Conservation (phyloP, 495 filamentous ascomycete species). For the Penicillium subrubescens region DNA sequence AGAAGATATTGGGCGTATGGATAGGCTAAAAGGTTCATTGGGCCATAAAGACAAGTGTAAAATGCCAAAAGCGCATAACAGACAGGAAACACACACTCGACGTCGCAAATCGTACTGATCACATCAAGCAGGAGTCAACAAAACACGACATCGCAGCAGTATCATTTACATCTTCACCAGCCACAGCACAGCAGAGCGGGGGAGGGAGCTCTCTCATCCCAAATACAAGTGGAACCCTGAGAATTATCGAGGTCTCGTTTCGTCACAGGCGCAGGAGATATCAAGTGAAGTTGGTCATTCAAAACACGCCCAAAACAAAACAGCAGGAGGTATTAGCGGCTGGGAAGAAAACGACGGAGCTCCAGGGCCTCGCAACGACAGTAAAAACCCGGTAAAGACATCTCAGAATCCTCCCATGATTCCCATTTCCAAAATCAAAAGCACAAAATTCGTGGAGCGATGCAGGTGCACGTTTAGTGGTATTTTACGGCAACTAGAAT, state of each 20-base stretch:
- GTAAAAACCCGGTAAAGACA: constrained; percentile 32
- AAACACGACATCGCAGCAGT: constrained; percentile 41
- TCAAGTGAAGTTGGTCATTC: constrained; percentile 45
- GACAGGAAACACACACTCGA: background rate
- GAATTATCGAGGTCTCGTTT: constrained; percentile 26
- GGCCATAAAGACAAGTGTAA: background rate
- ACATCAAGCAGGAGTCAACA: constrained; percentile 10
- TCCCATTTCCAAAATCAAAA: constrained; percentile 31
- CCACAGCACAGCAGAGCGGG: constrained; percentile 32
- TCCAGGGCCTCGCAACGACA: constrained; percentile 36
- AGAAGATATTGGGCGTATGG: background rate
- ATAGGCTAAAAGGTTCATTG: background rate
- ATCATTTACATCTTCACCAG: constrained; percentile 53
- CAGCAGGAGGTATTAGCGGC: constrained; percentile 49
- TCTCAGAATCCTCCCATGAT: constrained; percentile 30
- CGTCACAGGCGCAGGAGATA: constrained; percentile 35
- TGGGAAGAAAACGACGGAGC: constrained; percentile 39
- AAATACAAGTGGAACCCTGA: constrained; percentile 9
- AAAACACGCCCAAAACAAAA: constrained; percentile 46
- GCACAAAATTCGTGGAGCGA: constrained; percentile 26
- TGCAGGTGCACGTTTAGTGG: constrained; percentile 26
- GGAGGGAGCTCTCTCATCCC: constrained; percentile 24
- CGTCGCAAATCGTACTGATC: background rate
- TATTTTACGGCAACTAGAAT: constrained; percentile 34
- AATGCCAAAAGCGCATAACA: constrained; percentile 2